Conservation (phyloP, 768 basidiomycete species). For the Agaricus sinodeliciosus region DNA sequence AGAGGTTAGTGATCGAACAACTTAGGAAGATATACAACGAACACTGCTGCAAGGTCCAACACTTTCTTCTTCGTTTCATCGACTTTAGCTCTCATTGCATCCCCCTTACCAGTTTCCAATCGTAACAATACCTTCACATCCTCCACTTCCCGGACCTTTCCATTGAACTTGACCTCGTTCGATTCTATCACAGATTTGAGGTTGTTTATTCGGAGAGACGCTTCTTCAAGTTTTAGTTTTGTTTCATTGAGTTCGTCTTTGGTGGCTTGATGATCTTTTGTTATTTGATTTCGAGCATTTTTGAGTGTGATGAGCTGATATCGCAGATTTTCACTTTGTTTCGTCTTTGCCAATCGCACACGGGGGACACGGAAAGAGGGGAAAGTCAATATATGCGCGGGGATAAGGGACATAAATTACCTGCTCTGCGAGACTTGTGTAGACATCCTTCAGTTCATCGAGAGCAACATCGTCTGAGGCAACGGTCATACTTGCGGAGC, state of each 20-base stretch:
- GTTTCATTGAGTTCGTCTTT: neutral
- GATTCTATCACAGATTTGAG: neutral
- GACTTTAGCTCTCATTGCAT: neutral
- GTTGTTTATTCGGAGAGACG: neutral
- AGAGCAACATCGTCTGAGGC: neutral
- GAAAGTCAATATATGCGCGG: constrained; percentile 1
- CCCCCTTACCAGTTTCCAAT: constrained; percentile 2
- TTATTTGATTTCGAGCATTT: neutral
- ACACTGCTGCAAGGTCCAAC: constrained; percentile 1
- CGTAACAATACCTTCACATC: neutral
- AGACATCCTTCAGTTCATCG: constrained; percentile 2
- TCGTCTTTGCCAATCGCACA: neutral
- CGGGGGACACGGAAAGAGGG: neutral
- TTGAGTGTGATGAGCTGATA: constrained; percentile 4
- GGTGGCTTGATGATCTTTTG: neutral
- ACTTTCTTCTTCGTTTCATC: neutral
- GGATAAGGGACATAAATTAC: neutral
- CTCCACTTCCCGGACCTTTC: neutral
- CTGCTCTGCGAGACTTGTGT: constrained; percentile 1
- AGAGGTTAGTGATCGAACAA: neutral
- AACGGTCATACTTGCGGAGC: neutral
- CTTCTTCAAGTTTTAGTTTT: neutral
- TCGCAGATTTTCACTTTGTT: neutral
- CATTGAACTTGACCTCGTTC: neutral
- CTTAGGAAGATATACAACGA: neutral